Conservation (phyloP, 176 grass and related monocot species). For the Tillandsia fasciculata region DNA sequence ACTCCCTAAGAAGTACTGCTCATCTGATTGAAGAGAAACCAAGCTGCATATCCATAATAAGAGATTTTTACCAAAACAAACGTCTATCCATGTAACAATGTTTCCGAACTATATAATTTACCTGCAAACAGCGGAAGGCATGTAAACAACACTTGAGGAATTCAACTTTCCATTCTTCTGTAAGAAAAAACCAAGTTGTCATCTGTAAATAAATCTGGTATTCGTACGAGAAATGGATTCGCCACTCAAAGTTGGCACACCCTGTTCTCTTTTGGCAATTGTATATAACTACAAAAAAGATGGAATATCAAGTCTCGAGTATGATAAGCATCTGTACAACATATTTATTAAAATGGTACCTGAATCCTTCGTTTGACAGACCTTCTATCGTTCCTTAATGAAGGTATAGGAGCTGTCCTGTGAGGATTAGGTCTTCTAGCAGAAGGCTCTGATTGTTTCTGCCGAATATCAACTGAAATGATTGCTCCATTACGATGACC, state of each 20-base stretch:
- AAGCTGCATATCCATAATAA: conserved; percentile 34
- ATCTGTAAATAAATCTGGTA: conserved; percentile 1
- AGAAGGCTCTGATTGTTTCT: conserved; percentile 21
- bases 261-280: too few species aligned
- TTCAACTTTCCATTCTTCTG: conserved; percentile 14
- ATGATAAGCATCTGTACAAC: too few species aligned
- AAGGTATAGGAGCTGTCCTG: conserved; percentile 22
- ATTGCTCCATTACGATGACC: conserved; percentile 56
- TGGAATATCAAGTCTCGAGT: too few species aligned
- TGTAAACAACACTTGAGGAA: conserved; percentile 23
- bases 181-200: neutral
- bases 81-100: neutral
- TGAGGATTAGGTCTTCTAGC: conserved; percentile 18
- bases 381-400: conserved; percentile 10
- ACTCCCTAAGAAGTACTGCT: conserved; percentile 60
- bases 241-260: too few species aligned
- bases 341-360: conserved; percentile 12
- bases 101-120: conserved; percentile 11
- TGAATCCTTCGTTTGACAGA: conserved; percentile 19
- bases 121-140: conserved; percentile 68
- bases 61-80: conserved; percentile 8
- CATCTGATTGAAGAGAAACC: conserved; percentile 54
- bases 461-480: conserved; percentile 41
- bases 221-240: too few species aligned
- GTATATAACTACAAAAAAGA: too few species aligned